Base-by-base conservation (phyloP, 805 yeast species). In the Dipodascopsis uninucleata region DNA sequence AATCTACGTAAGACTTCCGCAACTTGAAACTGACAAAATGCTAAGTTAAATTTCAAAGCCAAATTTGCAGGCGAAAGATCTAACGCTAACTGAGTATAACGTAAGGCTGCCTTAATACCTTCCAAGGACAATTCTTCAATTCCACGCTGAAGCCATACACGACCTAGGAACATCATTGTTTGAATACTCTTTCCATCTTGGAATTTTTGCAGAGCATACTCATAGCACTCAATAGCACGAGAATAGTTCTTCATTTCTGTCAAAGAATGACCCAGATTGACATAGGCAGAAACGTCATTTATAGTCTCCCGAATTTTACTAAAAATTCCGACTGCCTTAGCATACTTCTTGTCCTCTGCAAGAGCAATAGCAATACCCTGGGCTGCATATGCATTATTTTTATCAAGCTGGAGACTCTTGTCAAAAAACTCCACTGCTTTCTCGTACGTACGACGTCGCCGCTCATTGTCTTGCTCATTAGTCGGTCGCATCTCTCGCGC, bases 291-390 rank as follows among this genome's bases (percentile, higher is more conserved):
- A 43, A 83, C 78, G 60, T 86, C 95, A 60, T 84, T 82, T 53
- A 89, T 71, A 4, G 97, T 82, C 58, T 93, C 98, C 60, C 96
- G 77, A 43, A 89, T 79, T 57, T 89, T 87, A 63, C 94, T 77
- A 59, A 93, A 80, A 35, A 89, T 81, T 55, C 86, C 95, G 58
- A 89, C 71, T 0, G 97, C 96, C 49, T 81, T 72, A 21, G 78
- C 79, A 26, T 78, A 68, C 20, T 61, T 62, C 56, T 85, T 81
- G 26, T 45, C 45, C 59, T 90, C 97, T 8, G 95, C 94, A 63
- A 87, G 84, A 3, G 88, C 79, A 44, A 93, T 87, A 1, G 97
- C 97, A 51, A 93, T 74, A 43, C 99, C 99, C 65, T 93, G 98
- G 1, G 98, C 97, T 4, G 98, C 99, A 68, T 82, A 93, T 1